Evolutionary conservation across 306 rosid genomes (phyloP).

Genomic region (Datisca glomerata): DNA sequence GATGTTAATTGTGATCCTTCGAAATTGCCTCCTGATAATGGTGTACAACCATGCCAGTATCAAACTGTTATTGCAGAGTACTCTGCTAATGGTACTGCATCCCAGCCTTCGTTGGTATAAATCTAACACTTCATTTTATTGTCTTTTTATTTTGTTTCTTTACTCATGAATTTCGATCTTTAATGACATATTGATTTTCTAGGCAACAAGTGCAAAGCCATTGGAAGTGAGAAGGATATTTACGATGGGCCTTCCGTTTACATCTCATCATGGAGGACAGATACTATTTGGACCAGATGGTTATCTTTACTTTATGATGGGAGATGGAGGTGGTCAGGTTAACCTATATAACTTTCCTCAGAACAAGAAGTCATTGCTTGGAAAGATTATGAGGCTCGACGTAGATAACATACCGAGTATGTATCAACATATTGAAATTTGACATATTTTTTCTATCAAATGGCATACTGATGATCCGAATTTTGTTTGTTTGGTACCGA

Average conservation of each 20-base stretch:
- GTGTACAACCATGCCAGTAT: conserved; percentile 82
- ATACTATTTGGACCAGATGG: conserved; percentile 93
- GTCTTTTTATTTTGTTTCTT: conserved; percentile 1
- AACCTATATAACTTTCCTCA: conserved; percentile 87
- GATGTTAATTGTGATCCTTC: conserved; percentile 95
- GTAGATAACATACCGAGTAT: conserved; percentile 65
- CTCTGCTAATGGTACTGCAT: conserved; percentile 46
- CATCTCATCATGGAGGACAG: conserved; percentile 75
- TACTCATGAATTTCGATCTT: conserved; percentile 2
- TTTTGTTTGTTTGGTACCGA: background rate
- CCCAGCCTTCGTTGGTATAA: conserved; percentile 62
- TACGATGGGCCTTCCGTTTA: conserved; percentile 85
- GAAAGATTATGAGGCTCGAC: conserved; percentile 90
- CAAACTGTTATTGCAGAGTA: conserved; percentile 76
- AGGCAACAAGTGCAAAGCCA: conserved; percentile 84
- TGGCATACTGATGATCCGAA: no score
- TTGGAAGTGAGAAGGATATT: conserved; percentile 85
- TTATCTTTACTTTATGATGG: conserved; percentile 78
- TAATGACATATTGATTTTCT: conserved; percentile 16
- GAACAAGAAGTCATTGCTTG: conserved; percentile 93
- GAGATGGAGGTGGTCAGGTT: conserved; percentile 73
- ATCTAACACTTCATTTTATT: conserved; percentile 8
- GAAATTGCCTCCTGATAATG: conserved; percentile 38
- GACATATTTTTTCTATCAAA: no score
- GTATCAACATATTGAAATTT: no score